Conservation (phyloP, 2,329 filamentous ascomycete species). For the Thielaviopsis euricoi region DNA sequence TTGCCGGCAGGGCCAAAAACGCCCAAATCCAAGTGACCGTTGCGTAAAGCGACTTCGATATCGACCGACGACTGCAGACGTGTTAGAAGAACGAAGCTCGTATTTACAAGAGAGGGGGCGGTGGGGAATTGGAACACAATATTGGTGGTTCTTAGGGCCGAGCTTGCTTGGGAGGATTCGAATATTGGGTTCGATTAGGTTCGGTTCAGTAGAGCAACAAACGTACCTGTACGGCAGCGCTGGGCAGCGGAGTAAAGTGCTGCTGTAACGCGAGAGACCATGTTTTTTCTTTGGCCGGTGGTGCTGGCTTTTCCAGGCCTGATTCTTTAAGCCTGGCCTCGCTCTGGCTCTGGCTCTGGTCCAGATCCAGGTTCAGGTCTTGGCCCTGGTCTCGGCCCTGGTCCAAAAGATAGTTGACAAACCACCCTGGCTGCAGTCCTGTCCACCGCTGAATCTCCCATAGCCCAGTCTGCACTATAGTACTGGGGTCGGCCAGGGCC, state of each 20-base stretch:
- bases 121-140: no score
- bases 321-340: no score
- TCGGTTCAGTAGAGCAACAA: no score
- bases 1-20: not conserved
- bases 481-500: constrained; percentile 33
- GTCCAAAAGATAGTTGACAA: constrained; percentile 47
- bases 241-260: no score
- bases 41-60: not conserved
- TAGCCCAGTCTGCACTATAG: constrained; percentile 34
- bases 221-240: no score
- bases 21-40: not conserved
- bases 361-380: not conserved
- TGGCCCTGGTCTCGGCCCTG: not conserved
- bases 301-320: no score
- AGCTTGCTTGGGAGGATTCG: no score
- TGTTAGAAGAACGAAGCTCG: not conserved
- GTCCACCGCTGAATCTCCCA: constrained; percentile 64
- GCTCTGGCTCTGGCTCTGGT: not conserved
- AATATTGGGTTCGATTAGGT: no score
- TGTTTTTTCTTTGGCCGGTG: no score
- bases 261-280: no score
- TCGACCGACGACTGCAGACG: not conserved
- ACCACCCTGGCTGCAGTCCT: constrained; percentile 49
- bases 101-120: no score
- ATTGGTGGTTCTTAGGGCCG: no score